Base-by-base conservation (phyloP, 768 basidiomycete genomes). In the Calocybe cyanea region DNA sequence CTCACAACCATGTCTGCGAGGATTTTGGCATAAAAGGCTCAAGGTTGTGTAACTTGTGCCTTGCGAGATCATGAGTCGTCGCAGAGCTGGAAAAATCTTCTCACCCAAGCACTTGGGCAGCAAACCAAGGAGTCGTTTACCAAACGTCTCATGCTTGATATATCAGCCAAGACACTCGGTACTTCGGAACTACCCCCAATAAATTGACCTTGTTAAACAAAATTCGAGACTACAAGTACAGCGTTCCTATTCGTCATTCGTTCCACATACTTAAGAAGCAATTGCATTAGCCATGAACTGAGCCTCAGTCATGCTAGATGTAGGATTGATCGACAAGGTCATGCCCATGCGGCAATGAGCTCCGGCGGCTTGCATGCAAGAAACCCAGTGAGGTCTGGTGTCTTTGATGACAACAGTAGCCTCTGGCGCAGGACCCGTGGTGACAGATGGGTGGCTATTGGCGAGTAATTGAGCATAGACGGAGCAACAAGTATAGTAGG, bases 281-380 rank as follows among this genome's bases (percentile, higher is more conserved):
- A 34, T 43, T 11, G 42, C 42, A 15, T 43, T 43, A 1, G 42
- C 42, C 42, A 35, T 43, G 42, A 43, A 43, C 13, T 43, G 32
- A 4, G 32, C 42, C 32, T 34, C 32, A 2, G 42, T 43, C 42
- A 43, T 21, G 3, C 10, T 10, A 20, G 32, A 13, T 4, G 42
- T 34, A n/a, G 42, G 42, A 14, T 43, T 43, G 19, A 43, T 43
- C 19, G 42, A 3, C 19, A 43, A 33, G 6, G 33, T 43, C 42
- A 43, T 43, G 32, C 42, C 42, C 32, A 23, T 20, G n/a, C 42
- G 42, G 42, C 42, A 43, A 43, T 43, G 42, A 35, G 19, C 42
- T 23, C 42, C 42, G 2, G 18, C 42, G 14, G 42, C 42, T 20
- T 43, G 42, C 42, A 43, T 43, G 20, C 42, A 43, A 7, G 42